phyloP scores from a whole-genome alignment of 495 filamentous ascomycete species.

The Pseudotulostoma volvatum region DNA sequence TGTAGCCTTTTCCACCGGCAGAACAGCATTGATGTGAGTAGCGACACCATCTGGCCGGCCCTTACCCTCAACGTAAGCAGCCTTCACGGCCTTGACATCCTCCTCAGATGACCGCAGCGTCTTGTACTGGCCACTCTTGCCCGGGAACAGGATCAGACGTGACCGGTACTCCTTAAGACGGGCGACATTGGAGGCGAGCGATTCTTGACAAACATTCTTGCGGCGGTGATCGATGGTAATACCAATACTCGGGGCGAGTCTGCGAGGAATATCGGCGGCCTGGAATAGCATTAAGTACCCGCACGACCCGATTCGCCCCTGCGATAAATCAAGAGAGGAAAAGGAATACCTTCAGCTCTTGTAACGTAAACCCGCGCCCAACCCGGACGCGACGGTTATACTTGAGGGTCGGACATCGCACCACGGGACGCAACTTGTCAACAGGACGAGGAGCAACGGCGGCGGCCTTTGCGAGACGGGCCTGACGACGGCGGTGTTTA shows the following conservation, averaged over 20 bases:
- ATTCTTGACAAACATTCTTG: conserved; percentile 88
- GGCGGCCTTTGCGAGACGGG: conserved; percentile 82
- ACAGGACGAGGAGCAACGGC: conserved; percentile 88
- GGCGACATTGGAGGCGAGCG: conserved; percentile 80
- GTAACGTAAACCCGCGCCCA: conserved; percentile 90
- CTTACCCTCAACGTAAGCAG: conserved; percentile 25
- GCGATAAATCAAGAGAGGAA: no score
- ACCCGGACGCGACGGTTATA: conserved; percentile 97
- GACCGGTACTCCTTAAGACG: conserved; percentile 91
- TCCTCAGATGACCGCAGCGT: conserved; percentile 73
- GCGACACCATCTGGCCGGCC: conserved; percentile 39
- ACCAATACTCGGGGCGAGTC: conserved; percentile 85
- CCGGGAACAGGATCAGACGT: conserved; percentile 93
- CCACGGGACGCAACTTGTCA: conserved; percentile 89
- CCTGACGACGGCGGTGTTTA: conserved; percentile 78
- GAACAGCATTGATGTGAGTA: conserved; percentile 34
- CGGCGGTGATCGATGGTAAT: conserved; percentile 94
- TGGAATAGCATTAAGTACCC: no score
- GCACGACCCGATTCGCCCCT: no score
- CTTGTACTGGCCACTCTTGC: conserved; percentile 83
- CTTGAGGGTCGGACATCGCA: conserved; percentile 87
- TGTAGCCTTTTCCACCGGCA: conserved; percentile 56
- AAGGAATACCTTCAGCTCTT: conserved; percentile 89
- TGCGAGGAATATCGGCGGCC: conserved; percentile 92
- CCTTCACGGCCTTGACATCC: conserved; percentile 63